Evolutionary conservation across 176 grass and related monocot species (phyloP).

Genomic region (Triticum monococcum): DNA sequence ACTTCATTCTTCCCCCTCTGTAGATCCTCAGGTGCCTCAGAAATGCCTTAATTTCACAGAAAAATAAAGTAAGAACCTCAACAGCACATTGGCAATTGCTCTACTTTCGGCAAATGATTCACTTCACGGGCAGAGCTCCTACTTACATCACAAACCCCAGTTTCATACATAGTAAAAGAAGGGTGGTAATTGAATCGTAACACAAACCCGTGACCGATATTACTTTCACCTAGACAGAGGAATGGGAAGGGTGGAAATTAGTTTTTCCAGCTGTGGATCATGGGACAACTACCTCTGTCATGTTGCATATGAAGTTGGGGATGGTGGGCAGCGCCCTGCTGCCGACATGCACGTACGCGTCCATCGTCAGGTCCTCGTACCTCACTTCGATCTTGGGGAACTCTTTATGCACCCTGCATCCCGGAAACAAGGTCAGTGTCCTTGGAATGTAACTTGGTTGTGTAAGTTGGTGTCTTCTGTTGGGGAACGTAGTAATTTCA

Average conservation of each 20-base stretch:
- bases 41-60: conserved; percentile 51
- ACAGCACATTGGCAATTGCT: no score
- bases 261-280: neutral
- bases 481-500: no score
- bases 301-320: conserved; percentile 95
- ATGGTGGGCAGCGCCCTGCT: conserved; percentile 96
- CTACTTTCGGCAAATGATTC: neutral
- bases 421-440: no score
- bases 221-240: neutral
- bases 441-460: no score
- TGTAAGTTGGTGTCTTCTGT: no score
- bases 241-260: no score
- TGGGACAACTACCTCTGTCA: conserved; percentile 69
- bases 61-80: neutral
- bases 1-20: conserved; percentile 67
- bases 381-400: conserved; percentile 99
- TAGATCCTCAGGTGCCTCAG: conserved; percentile 83
- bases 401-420: conserved; percentile 69
- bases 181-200: neutral
- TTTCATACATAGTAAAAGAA: neutral
- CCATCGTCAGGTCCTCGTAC: conserved; percentile 82
- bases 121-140: neutral
- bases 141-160: neutral
- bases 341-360: conserved; percentile 89
- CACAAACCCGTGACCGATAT: neutral